phyloP scores from a whole-genome alignment of 2,329 filamentous ascomycete genomes.

The Arachnomyces sp. region DNA sequence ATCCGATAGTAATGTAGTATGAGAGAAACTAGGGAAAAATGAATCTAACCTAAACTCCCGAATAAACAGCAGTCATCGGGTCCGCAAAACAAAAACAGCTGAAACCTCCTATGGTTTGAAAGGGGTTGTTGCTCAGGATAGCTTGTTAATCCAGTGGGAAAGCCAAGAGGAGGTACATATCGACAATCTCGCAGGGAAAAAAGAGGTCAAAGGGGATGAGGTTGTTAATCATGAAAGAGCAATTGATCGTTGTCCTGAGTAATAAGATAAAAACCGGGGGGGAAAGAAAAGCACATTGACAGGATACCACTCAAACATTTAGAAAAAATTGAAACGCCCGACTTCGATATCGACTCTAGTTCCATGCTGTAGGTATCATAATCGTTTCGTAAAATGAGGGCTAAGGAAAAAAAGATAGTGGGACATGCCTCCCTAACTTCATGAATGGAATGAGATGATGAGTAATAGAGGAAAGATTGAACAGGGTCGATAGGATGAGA shows the following conservation, averaged over 20 bases:
- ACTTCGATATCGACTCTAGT: slow-evolving; percentile 12
- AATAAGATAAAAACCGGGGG: too few species aligned
- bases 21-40: background rate
- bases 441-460: slow-evolving; percentile 3
- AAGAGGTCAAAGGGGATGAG: too few species aligned
- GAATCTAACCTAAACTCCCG: too few species aligned
- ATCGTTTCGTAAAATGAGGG: slow-evolving; percentile 32
- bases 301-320: slow-evolving; percentile 7
- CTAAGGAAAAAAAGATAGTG: slow-evolving; percentile 2
- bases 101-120: too few species aligned
- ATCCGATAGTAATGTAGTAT: background rate
- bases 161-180: too few species aligned
- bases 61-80: too few species aligned
- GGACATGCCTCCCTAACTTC: background rate
- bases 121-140: too few species aligned
- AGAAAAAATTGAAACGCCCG: slow-evolving; percentile 9
- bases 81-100: background rate
- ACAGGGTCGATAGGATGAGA: slow-evolving; percentile 9
- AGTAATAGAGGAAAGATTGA: slow-evolving; percentile 5
- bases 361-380: slow-evolving; percentile 33
- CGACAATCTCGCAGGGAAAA: too few species aligned
- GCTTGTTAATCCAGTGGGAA: too few species aligned
- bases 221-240: too few species aligned
- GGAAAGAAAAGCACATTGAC: background rate
- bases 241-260: too few species aligned